Percentiles rank a stretch among this genome's conserved stretches.
These are phyloP conservation scores for Centrapalus pauciflorus DNA, from an alignment of 129 eudicot species.

Conservation along the genomic window DNA sequence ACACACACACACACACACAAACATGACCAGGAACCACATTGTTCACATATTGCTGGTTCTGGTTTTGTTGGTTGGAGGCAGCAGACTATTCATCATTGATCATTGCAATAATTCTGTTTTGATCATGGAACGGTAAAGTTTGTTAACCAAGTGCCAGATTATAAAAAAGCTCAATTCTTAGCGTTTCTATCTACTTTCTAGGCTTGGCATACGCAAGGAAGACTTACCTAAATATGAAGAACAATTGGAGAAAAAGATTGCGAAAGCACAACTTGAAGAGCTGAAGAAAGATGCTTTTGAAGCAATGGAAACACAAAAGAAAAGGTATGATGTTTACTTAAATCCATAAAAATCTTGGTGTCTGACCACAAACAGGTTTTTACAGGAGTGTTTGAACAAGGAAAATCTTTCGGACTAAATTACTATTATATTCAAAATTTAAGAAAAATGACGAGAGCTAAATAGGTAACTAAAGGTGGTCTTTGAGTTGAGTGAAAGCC, in stretches of 20 bases:
- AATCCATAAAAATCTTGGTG: background rate
- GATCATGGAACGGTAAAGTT: background rate
- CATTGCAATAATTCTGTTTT: no score
- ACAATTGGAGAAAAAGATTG: constrained; percentile 71
- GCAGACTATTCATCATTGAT: no score
- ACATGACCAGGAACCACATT: background rate
- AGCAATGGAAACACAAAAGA: constrained; percentile 69
- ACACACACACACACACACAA: no score
- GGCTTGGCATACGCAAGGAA: constrained; percentile 74
- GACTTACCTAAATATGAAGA: constrained; percentile 83
- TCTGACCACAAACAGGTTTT: background rate
- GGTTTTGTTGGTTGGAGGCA: background rate
- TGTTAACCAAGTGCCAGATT: background rate
- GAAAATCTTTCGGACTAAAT: background rate
- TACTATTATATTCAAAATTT: background rate
- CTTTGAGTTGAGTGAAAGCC: background rate
- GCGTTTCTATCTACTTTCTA: constrained; percentile 14
- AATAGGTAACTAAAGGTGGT: background rate
- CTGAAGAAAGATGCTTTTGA: constrained; percentile 69
- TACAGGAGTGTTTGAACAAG: background rate
- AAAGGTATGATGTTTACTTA: constrained; percentile 37
- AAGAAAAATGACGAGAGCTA: background rate
- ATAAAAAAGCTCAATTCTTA: background rate
- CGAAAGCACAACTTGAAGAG: constrained; percentile 81
- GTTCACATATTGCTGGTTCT: background rate